Evolutionary conservation across 495 filamentous ascomycete genomes (phyloP), one percentile per base, ranked within the genome.

Genomic region (Aspergillus hancockii): DNA sequence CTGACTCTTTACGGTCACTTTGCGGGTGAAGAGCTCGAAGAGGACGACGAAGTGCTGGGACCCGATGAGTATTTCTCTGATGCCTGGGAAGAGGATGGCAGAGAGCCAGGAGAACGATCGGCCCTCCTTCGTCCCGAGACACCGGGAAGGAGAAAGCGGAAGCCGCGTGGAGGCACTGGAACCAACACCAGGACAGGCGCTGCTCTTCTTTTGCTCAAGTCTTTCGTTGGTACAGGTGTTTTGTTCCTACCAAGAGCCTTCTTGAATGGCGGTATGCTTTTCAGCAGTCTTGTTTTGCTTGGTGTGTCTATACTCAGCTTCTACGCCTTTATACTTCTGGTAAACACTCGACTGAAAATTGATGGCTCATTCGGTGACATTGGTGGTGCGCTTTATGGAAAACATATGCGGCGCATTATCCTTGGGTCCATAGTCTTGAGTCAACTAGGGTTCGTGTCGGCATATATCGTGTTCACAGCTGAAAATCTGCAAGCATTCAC

Each of bases 401-500:
- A 88, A 57, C 89, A 87, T 80, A 90, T 98, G 89, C 83, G 93
- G 59, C 81, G 81, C 45, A 79, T 96, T 52, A 98, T 98, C 66
- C 85, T 97, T 34, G 77, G 79, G 23, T 97, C 93, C 0, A 93
- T 98, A 63, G 92, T 97, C 31, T 79, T 97, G 63, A 95, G 90
- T 68, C 94, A 98, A 71, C 81, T 98, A 50, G 94, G 94, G 34
- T 98, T 98, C 68, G 90, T 97, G 5, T 87, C 91, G 8, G 94
- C 94, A n/a, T 98, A 98, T 73, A 97, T 96, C 61, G 94, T 98
- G 55, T 98, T 98, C 70, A 96, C 93, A 7, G 89, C 92, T 9
- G 90, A 97, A 70, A 98, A 97, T 59, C 73, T 98, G 52, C 93
- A 96, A 67, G 94, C 94, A 10, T 97, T 98, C 73, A 88, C 97